Evolutionary conservation across 768 basidiomycete species (phyloP).

Genomic region (Erythrobasidium yunnanense): DNA sequence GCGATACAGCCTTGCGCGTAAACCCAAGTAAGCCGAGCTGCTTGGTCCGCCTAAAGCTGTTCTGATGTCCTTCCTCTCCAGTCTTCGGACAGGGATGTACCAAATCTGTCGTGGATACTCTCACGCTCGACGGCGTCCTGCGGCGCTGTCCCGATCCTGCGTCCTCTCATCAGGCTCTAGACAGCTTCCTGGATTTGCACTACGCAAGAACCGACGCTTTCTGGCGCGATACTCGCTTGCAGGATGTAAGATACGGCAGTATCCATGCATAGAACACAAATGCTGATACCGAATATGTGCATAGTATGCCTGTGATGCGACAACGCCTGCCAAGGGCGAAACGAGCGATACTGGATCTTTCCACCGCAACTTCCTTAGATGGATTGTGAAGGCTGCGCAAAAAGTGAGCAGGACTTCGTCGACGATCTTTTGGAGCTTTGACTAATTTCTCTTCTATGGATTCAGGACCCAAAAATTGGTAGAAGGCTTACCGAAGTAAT

Average conservation of each 20-base stretch:
- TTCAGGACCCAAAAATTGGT: background rate
- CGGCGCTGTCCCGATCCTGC: background rate
- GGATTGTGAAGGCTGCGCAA: background rate
- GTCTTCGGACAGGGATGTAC: constrained; percentile 16
- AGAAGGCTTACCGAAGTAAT: background rate
- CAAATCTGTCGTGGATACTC: constrained; percentile 1
- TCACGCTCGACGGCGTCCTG: background rate
- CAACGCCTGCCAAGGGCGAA: background rate
- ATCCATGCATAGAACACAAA: background rate
- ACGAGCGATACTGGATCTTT: background rate
- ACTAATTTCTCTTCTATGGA: background rate
- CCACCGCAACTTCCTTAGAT: background rate
- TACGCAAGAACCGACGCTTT: constrained; percentile 9
- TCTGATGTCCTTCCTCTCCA: background rate
- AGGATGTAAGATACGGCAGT: background rate
- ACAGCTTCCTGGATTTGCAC: background rate
- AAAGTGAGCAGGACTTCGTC: background rate
- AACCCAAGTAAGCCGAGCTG: background rate
- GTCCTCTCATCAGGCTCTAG: background rate
- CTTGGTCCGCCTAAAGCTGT: no score
- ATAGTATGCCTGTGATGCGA: constrained; percentile 12
- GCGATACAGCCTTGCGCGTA: background rate
- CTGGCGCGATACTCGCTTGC: constrained; percentile 12
- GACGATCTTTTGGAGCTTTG: background rate
- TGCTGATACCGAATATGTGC: background rate